Percentiles rank a stretch among this genome's conserved stretches.
Evolutionary conservation across 2,329 filamentous ascomycete species (phyloP).

Genomic region (Neopestalotiopsis sp.): DNA sequence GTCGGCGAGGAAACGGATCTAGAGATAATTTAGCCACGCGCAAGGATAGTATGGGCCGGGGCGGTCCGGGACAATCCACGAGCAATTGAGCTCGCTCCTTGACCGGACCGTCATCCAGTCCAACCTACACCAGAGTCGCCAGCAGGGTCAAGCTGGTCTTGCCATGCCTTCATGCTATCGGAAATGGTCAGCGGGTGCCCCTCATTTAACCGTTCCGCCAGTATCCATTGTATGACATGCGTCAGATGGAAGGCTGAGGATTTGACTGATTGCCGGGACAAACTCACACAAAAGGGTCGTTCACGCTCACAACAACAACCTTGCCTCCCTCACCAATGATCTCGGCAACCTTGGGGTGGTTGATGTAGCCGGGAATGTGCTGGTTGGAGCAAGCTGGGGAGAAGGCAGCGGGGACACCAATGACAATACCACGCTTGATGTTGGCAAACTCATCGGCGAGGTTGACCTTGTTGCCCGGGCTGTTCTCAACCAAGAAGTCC

Average conservation of each 20-base stretch:
- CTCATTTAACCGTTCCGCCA: background rate
- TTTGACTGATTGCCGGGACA: background rate
- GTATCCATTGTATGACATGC: no score
- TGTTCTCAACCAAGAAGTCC: constrained; percentile 79
- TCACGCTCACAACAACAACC: constrained; percentile 90
- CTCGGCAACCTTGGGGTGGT: constrained; percentile 72
- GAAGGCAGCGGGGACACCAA: constrained; percentile 85
- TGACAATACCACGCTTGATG: constrained; percentile 74
- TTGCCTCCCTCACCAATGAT: constrained; percentile 65
- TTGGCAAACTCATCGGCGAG: constrained; percentile 74
- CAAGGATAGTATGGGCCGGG: background rate
- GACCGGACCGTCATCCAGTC: background rate
- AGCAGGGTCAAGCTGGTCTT: constrained; percentile 74
- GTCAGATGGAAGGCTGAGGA: background rate
- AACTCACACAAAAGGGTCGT: constrained; percentile 90
- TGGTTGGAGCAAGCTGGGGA: constrained; percentile 60
- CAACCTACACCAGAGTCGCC: constrained; percentile 71
- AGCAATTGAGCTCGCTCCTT: no score
- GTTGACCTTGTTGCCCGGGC: constrained; percentile 91
- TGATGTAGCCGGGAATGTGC: constrained; percentile 88
- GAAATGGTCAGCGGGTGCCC: background rate
- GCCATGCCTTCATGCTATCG: constrained; percentile 87
- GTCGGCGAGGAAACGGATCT: constrained; percentile 91
- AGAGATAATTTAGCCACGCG: background rate
- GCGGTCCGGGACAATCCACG: no score